These are phyloP conservation scores for Cerioporus squamosus DNA, from an alignment of 1,284 basidiomycete species.

Conservation along the genomic window DNA sequence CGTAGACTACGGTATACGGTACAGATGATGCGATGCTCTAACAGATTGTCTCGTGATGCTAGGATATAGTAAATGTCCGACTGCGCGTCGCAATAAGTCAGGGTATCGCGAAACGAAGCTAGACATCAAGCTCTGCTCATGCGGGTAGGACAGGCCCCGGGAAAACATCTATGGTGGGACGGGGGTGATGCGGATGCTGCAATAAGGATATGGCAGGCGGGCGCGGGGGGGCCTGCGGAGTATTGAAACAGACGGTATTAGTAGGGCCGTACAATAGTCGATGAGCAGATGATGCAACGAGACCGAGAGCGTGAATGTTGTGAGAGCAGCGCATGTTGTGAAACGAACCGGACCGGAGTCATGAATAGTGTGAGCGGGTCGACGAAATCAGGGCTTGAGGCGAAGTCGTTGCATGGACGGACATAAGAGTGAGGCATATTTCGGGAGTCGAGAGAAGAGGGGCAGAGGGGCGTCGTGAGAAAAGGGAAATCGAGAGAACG, in stretches of 20 bases:
- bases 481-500: background rate
- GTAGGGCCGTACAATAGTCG: conserved; percentile 55
- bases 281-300: conserved; percentile 61
- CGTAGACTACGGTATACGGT: conserved; percentile 56
- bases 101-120: conserved; percentile 61
- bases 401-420: conserved; percentile 28
- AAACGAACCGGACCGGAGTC: conserved; percentile 18
- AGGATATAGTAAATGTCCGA: conserved; percentile 55
- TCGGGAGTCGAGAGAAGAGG: conserved; percentile 9
- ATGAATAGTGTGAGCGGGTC: conserved; percentile 24
- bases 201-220: conserved; percentile 35
- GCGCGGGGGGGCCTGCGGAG: conserved; percentile 28
- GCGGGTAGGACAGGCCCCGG: conserved; percentile 39
- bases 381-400: conserved; percentile 28
- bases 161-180: conserved; percentile 49
- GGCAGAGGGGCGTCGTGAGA: conserved; percentile 1
- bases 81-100: conserved; percentile 57
- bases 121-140: conserved; percentile 55
- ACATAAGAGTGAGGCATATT: conserved; percentile 36
- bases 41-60: conserved; percentile 66
- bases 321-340: conserved; percentile 61
- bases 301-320: conserved; percentile 51
- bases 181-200: conserved; percentile 28
- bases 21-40: conserved; percentile 67
- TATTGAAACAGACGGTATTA: conserved; percentile 49